These are phyloP conservation scores for Penicillium goetzii DNA, from an alignment of 495 filamentous ascomycete genomes.

Conservation along the genomic window DNA sequence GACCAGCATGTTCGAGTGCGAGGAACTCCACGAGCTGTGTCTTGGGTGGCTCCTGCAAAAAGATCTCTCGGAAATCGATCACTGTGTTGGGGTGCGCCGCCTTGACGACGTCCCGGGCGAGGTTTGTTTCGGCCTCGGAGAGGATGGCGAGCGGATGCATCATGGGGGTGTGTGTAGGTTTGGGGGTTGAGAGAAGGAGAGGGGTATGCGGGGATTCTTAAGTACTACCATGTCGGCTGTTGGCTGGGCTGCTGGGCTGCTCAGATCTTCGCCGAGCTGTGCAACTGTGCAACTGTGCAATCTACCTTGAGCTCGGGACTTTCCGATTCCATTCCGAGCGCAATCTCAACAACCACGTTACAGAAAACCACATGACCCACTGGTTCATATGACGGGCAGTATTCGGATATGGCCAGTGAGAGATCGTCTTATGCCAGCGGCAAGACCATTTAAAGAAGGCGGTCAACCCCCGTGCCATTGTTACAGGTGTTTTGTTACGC, in stretches of 20 bases:
- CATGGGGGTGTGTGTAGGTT: constrained; percentile 20
- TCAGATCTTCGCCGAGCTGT: not conserved
- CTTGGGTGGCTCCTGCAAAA: constrained; percentile 56
- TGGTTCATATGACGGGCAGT: not conserved
- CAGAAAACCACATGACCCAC: not conserved
- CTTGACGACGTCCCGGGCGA: constrained; percentile 52
- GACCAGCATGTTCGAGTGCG: constrained; percentile 53
- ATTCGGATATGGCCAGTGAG: not conserved
- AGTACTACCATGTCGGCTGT: not conserved
- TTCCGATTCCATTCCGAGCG: constrained; percentile 2
- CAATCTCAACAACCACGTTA: not conserved
- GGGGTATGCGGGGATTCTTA: not conserved
- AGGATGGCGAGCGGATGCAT: constrained; percentile 53
- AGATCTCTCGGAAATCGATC: constrained; percentile 58
- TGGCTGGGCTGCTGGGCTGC: not conserved
- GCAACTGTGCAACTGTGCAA: too few relatives aligned
- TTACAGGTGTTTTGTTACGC: not conserved
- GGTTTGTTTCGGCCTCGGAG: constrained; percentile 50
- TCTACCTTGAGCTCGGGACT: not conserved
- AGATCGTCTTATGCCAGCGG: not conserved
- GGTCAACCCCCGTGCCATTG: not conserved
- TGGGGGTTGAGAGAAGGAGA: not conserved
- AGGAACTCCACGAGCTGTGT: constrained; percentile 51
- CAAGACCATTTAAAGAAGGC: not conserved
- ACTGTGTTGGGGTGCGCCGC: constrained; percentile 45